Evolutionary conservation across 2,329 filamentous ascomycete genomes (phyloP), one percentile per base, ranked within the genome.

Genomic region (Emydomyces testavorans): DNA sequence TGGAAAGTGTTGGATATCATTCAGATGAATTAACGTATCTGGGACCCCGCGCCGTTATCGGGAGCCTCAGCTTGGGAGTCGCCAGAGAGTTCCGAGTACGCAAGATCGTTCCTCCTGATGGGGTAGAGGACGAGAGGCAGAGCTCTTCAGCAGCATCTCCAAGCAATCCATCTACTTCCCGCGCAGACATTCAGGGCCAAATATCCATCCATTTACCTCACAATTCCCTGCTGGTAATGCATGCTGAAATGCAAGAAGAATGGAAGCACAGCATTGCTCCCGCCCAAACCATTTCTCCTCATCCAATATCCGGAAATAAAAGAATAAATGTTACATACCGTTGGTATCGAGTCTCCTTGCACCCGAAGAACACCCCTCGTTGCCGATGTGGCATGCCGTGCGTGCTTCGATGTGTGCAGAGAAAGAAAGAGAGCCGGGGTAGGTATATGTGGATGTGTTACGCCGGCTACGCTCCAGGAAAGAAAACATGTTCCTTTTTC

Each of bases 361-460:
- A 92, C 60, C 90, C 92, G 0, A 76, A 72, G 1, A 73, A 77
- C 57, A 95, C 85, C 0, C 89, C 89, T 0, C 77, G 73, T 48
- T 98, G 92, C 62, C 74, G 72, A 28, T 96, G 90, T 57, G 73
- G 74, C 0, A 73, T 89, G 2, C 78, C 85, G 7, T 71, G 72
- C 2, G 75, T 80, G 6, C 68, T 96, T 53, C 74, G 87, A 36
- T 88, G 87, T 34, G 86, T 89, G 13, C 86, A 89, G 67, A 79
- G 74, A 59, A 88, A 83, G 65, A 80, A 75, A 56, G 83, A 84
- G 55, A 90, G 79, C 46, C 73, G 79, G 54, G 89, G 90, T 0
- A 74, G 75, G 57, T 94, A 96, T 62, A 92, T 93, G 66, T 94
- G 88, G 87, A 92, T 90, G 83, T 96, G 92, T 58, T 79, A 94